Base-by-base conservation (phyloP, 2,329 filamentous ascomycete genomes). In the Tolypocladium nubicola region DNA sequence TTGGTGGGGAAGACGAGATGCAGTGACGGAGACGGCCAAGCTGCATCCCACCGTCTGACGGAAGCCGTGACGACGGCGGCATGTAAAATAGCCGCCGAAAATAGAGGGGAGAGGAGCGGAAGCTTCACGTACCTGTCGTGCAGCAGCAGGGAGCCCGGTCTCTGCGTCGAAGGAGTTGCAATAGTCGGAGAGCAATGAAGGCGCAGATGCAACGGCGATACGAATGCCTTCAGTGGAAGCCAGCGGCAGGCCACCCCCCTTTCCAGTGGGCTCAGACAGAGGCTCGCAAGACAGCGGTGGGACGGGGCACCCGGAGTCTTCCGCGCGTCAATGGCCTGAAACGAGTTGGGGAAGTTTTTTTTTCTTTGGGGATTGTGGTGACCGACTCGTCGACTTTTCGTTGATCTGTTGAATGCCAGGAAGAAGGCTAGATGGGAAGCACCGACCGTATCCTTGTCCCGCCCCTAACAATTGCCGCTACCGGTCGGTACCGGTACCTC, bases 271-370 rank as follows among this genome's bases (percentile, higher is more conserved):
- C 39, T n/a, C 3, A 35, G 19, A 33, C 41, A 56, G 35, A 16
- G 13, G n/a, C 4, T 26, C 37, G 30, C 43, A 26, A 16, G 16
- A 21, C 45, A 56, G 41, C 33, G 45, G 47, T 41, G 38, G 55
- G 55, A 41, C 38, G 47, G 55, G 38, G 14, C 52, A 33, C 52
- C 40, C 30, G 26, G 21, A 37, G 55, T 30, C 55, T 40, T 56
- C 55, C 55, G 47, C 55, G 37, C 50, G 52, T 43, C 57, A 58
- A 57, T 37, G 39, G 56, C 55, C 58, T 54, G 47, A 58, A 57
- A 60, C 50, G 56, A 62, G 61, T 62, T 62, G 59, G 61, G 61
- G 61, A 47, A 52, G 39, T 40, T 43, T 26, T 57, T 57, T 43
- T 62, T 61, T 52, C 56, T 58, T 58, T 54, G 57, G 59, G 58